Percentiles rank a stretch among this genome's conserved stretches.
phyloP scores from a whole-genome alignment of 768 basidiomycete genomes.

The Mycena galericulata region DNA sequence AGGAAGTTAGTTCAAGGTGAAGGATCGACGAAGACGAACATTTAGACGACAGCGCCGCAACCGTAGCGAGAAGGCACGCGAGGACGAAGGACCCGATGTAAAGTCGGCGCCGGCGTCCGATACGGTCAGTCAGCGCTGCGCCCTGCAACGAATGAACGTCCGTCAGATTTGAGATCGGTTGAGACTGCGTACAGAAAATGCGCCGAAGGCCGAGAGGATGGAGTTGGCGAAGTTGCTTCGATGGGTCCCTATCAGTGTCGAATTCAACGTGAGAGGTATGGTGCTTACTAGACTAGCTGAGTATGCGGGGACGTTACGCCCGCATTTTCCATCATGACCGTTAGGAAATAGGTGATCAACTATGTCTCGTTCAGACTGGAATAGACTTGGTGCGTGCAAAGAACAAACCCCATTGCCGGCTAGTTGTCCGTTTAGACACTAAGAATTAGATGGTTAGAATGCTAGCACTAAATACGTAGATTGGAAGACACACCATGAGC shows the following conservation, averaged over 20 bases:
- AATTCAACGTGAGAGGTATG: background rate
- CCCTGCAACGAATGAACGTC: constrained; percentile 22
- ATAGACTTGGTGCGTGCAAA: background rate
- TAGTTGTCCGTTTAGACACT: constrained; percentile 41
- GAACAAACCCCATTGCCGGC: constrained; percentile 40
- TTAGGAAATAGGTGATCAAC: constrained; percentile 42
- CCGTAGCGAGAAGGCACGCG: constrained; percentile 37
- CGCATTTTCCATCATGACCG: constrained; percentile 40
- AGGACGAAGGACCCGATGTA: constrained; percentile 38
- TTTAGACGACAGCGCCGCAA: constrained; percentile 39
- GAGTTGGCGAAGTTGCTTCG: constrained; percentile 42
- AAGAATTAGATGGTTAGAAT: background rate
- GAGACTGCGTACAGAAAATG: constrained; percentile 31
- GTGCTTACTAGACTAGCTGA: constrained; percentile 39
- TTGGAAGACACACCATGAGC: constrained; percentile 35
- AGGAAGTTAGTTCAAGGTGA: background rate
- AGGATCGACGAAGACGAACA: constrained; percentile 26
- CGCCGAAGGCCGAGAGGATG: constrained; percentile 41
- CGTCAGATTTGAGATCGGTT: background rate
- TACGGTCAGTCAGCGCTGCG: constrained; percentile 37
- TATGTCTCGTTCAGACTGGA: background rate
- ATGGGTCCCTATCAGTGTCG: background rate
- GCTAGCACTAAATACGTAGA: background rate
- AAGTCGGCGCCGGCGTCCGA: constrained; percentile 40
- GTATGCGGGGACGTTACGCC: constrained; percentile 37